A percentile compares a stretch with the other conserved stretches of the same genome.
These are phyloP conservation scores for Penicillium sp. DNA, from an alignment of 2,329 filamentous ascomycete species.

Conservation along the genomic window DNA sequence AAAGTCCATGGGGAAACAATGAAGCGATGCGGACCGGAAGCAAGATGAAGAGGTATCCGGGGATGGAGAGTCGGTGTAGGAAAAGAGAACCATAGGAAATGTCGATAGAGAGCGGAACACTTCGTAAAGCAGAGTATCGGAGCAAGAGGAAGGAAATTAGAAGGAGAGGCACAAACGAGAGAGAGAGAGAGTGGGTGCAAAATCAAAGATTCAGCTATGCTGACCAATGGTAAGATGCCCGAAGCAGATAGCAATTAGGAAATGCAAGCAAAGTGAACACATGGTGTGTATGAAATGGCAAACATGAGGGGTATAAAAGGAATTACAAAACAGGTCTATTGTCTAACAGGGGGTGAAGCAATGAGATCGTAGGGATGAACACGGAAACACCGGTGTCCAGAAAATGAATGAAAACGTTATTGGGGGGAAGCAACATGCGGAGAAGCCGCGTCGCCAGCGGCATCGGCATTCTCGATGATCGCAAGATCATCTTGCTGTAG, in stretches of 20 bases:
- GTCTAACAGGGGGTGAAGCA: slow-evolving; percentile 17
- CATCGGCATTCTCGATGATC: neutral
- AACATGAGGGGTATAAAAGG: slow-evolving; percentile 24
- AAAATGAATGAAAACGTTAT: slow-evolving; percentile 4
- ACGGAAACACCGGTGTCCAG: slow-evolving; percentile 6
- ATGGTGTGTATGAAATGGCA: slow-evolving; percentile 13
- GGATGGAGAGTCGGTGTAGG: neutral
- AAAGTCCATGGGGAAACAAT: slow-evolving; percentile 5
- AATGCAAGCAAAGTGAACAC: neutral
- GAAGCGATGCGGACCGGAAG: neutral
- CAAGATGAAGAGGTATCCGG: slow-evolving; percentile 3
- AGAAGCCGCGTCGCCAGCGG: slow-evolving; percentile 10
- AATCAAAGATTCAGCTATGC: neutral
- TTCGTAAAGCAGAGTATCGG: neutral
- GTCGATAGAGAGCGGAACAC: neutral
- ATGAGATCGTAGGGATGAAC: slow-evolving; percentile 13
- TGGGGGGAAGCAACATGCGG: slow-evolving; percentile 16
- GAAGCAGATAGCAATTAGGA: neutral
- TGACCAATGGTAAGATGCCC: neutral
- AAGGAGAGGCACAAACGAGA: neutral
- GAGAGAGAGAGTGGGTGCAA: no score
- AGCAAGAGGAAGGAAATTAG: neutral
- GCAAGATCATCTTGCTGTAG: slow-evolving; percentile 2
- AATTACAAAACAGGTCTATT: slow-evolving; percentile 23
- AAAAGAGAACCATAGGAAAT: slow-evolving; percentile 10